Evolutionary conservation across 441 rosid genomes (phyloP), one percentile per base, ranked within the genome.

Genomic region (Pelargonium australe): DNA sequence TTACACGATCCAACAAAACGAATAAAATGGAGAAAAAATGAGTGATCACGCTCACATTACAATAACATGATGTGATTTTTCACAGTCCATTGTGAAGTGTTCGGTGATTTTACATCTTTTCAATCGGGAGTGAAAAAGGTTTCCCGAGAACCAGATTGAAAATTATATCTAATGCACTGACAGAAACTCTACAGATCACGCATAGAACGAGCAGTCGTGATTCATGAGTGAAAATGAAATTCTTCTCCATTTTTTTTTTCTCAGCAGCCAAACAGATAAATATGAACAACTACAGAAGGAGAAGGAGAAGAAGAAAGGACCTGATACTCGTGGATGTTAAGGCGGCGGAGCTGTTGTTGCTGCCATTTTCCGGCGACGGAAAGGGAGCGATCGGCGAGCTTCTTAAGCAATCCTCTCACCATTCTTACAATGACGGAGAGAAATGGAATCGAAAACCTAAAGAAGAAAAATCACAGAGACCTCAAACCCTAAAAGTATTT

Each of bases 321-420:
- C 99, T 95, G 98, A 80, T 87, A 92, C 75, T 95, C 99, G 79
- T 92, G 99, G 85, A 92, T 81, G 80, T 95, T 95, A 77, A 95
- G 96, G 69, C 90, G 95, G 71, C 99, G 99, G 78, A 90, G 95
- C 76, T 95, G 98, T 73, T 95, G 97, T 43, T 85, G 90, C 72
- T 95, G 98, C 88, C 91, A 85, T 82, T 82, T 85, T 0, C 96
- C 91, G 78, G 87, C 88, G 73, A 90, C 82, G 75, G 95, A 79
- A 72, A 95, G 97, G 43, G 98, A 84, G 76, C 87, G 86, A 28
- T 90, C 83, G 40, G 79, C 90, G 58, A 95, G 86, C 79, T 84
- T 85, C 82, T 85, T 87, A 64, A 87, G 67, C 76, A 87, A 77
- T 76, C 94, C 96, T 72, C 96, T 90, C 96, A 91, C 90, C 70